Evolutionary conservation across 768 basidiomycete genomes (phyloP), one percentile per base, ranked within the genome.

Genomic region (Collybiopsis confluens): DNA sequence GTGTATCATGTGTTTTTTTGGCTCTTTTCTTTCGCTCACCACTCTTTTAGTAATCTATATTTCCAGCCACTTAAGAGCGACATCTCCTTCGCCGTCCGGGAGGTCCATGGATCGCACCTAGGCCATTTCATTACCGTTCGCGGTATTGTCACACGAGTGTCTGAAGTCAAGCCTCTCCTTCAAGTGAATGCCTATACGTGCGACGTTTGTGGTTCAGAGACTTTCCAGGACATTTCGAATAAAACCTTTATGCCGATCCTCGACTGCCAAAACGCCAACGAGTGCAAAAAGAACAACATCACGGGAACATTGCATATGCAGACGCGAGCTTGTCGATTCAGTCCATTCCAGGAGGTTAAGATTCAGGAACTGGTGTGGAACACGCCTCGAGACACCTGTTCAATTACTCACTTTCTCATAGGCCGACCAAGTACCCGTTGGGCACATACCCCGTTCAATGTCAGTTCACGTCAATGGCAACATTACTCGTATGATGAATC

Each of bases 341-440:
- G 87, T 62, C 95, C 97, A 0, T 99, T 98, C 77, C 97, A 99
- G 66, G 97, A 99, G 70, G 83, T 97, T 56, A 96, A 96, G 70
- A 95, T 99, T 52, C 97, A 99, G 68, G 97, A 99, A 70, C 96
- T 99, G 95, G 94, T 90, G 54, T 57, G 76, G 61, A 1, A 15
- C 16, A 13, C 15, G 11, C 18, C 1, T 11, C 9, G 23, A 38
- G 33, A 24, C 24, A 49, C 35, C 30, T 37, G 41, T 41, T 53
- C 4, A 16, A 8, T 52, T 52, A 41, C 52, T 44, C 3, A 45
- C 42, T 55, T 44, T 43, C 54, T 37, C 44, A 0, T 61, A 93
- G 93, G 90, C 96, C 23, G 96, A 98, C 64, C 97, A 99, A 85
- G 97, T 99, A 1, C 97, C 97, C 21, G 96, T 99, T 44, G 97